phyloP scores from a whole-genome alignment of 305 asterid species.

The Ilex paraguariensis region DNA sequence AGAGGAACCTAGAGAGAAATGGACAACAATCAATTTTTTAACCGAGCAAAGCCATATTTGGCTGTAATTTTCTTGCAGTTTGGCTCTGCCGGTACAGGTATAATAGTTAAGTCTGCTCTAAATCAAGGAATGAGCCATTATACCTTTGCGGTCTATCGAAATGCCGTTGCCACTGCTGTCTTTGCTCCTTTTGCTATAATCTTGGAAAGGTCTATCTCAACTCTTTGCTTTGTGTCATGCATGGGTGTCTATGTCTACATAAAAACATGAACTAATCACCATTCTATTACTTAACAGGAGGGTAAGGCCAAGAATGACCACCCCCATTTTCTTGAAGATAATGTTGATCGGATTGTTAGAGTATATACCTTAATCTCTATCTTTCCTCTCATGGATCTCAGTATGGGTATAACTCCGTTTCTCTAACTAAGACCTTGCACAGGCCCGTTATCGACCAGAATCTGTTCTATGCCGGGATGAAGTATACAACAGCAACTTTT shows the following conservation, averaged over 20 bases:
- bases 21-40: neutral
- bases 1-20: no score
- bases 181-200: constrained; percentile 59
- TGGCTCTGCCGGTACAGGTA: constrained; percentile 57
- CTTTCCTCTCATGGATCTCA: neutral
- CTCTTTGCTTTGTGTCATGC: neutral
- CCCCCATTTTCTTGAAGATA: constrained; percentile 46
- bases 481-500: constrained; percentile 59
- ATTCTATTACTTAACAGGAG: constrained; percentile 35
- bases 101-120: constrained; percentile 56
- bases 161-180: constrained; percentile 35
- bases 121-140: constrained; percentile 61
- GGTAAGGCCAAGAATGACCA: constrained; percentile 56
- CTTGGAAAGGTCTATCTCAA: constrained; percentile 43
- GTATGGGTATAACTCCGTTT: neutral
- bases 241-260: no score
- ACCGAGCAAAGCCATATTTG: constrained; percentile 35
- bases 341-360: constrained; percentile 56
- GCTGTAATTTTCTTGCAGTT: constrained; percentile 50
- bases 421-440: constrained; percentile 4
- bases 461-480: constrained; percentile 57
- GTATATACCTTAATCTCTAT: constrained; percentile 23
- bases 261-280: neutral
- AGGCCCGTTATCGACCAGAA: constrained; percentile 75
- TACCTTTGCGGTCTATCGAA: constrained; percentile 53